phyloP scores from a whole-genome alignment of 495 filamentous ascomycete genomes.

The Aspergillus cavernicola region DNA sequence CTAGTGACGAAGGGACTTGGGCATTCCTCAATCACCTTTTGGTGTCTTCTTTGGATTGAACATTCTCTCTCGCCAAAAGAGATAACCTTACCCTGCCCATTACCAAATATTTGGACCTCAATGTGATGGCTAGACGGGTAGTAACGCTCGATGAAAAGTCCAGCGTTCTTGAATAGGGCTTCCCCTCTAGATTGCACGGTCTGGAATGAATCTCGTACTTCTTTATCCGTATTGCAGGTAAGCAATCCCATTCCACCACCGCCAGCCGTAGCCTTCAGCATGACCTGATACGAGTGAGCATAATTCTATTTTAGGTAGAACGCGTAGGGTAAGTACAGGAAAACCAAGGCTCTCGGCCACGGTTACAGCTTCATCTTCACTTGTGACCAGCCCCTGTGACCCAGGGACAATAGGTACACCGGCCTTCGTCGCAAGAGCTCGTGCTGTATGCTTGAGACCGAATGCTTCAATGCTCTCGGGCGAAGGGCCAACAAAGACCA shows the following conservation, averaged over 20 bases:
- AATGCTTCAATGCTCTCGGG: slow-evolving; percentile 51
- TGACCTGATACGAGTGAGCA: slow-evolving; percentile 28
- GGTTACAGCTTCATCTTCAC: slow-evolving; percentile 42
- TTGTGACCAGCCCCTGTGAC: slow-evolving; percentile 42
- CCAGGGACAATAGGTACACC: slow-evolving; percentile 54
- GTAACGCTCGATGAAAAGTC: slow-evolving; percentile 44
- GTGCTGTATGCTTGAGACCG: slow-evolving; percentile 56
- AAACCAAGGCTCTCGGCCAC: slow-evolving; percentile 45
- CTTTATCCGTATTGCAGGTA: slow-evolving; percentile 31
- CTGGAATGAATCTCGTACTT: slow-evolving; percentile 35
- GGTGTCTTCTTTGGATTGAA: slow-evolving; percentile 47
- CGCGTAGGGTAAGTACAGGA: slow-evolving; percentile 22
- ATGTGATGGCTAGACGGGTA: slow-evolving; percentile 43
- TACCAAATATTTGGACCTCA: slow-evolving; percentile 46
- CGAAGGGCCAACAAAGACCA: slow-evolving; percentile 53
- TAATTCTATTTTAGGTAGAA: not conserved
- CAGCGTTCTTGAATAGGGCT: slow-evolving; percentile 43
- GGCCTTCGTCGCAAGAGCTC: slow-evolving; percentile 46
- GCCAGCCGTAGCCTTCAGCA: slow-evolving; percentile 56
- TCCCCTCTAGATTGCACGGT: slow-evolving; percentile 37
- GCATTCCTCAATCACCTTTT: slow-evolving; percentile 55
- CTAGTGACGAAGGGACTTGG: slow-evolving; percentile 49
- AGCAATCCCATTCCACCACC: slow-evolving; percentile 57
- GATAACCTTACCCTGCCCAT: slow-evolving; percentile 39
- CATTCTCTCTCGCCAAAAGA: slow-evolving; percentile 45